Evolutionary conservation across 2,329 filamentous ascomycete genomes (phyloP), one percentile per base, ranked within the genome.

Genomic region (Shiraia bambusicola): DNA sequence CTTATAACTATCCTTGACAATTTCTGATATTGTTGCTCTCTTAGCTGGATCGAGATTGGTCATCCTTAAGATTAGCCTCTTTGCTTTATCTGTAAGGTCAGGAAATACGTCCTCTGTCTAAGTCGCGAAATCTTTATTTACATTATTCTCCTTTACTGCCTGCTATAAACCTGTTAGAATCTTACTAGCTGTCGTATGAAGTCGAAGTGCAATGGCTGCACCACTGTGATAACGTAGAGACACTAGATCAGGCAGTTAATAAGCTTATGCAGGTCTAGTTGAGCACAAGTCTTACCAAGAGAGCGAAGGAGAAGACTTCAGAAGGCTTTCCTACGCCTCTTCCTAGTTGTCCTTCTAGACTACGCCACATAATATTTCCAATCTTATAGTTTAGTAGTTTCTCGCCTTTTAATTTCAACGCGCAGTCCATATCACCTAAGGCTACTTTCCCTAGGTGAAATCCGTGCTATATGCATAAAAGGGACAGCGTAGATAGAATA

Each of bases 51-150:
- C 52, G 25, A 65, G 55, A 32, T 64, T 59, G 31, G 45, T 61
- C 57, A 65, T 65, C 40, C 43, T 63, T 28, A 47, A 53, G 45
- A 65, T 61, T 34, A 63, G 42, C 39, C 46, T 58, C 50, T 65
- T 59, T 50, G 50, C 43, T 37, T 64, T 52, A 25, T 43, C 25
- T 39, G 58, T 44, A 40, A 66, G 57, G 42, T 65, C 59, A 25
- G 59, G 58, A 50, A 59, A 63, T 27, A 30, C 38, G 31, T 59
- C 50, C 36, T 60, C 49, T 28, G 51, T 52, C 62, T 52, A 64
- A 35, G 52, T 39, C 33, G 57, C 45, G 42, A 65, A 63, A 37
- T 46, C 46, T 48, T 45, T 45, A 32, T 49, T 42, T n/a, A 32
- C 32, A 22, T 45, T 31, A 35, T 49, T 39, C 34, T 49, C 34